Evolutionary conservation across 345 rosid genomes (phyloP).

Genomic region (Murraya koenigii): DNA sequence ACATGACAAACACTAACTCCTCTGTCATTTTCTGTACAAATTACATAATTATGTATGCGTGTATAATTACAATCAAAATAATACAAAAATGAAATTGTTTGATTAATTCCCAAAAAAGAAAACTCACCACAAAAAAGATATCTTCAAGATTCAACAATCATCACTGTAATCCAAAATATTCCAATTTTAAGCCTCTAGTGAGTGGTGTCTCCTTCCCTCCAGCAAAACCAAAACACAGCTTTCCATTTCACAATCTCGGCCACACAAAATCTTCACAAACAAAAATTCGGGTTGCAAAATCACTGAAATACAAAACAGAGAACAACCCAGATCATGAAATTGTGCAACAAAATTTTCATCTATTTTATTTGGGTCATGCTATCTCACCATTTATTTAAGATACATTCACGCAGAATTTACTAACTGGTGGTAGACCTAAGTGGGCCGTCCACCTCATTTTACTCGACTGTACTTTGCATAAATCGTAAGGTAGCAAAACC

Average conservation of each 20-base stretch:
- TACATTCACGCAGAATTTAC: too few relatives aligned
- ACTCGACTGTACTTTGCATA: too few relatives aligned
- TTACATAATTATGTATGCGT: not conserved
- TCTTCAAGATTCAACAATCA: not conserved
- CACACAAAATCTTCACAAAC: slow-evolving; percentile 2
- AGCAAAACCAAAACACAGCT: slow-evolving; percentile 9
- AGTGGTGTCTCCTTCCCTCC: slow-evolving; percentile 15
- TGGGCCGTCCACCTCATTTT: too few relatives aligned
- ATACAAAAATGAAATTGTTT: not conserved
- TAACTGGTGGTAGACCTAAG: too few relatives aligned
- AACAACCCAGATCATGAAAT: slow-evolving; percentile 28
- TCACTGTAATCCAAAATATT: slow-evolving; percentile 5
- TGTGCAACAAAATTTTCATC: slow-evolving; percentile 2
- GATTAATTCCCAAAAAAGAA: slow-evolving; percentile 4
- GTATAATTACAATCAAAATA: slow-evolving; percentile 4
- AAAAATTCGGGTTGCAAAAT: not conserved
- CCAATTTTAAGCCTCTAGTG: slow-evolving; percentile 14
- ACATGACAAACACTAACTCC: slow-evolving; percentile 18
- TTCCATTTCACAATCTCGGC: slow-evolving; percentile 16
- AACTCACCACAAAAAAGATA: slow-evolving; percentile 26
- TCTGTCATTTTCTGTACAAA: not conserved
- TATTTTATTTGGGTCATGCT: too few relatives aligned
- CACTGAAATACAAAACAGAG: not conserved
- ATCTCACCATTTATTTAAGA: too few relatives aligned
- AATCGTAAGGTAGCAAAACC: too few relatives aligned